Evolutionary conservation across 257 asterid species (phyloP), one percentile per base, ranked within the genome.

Genomic region (Buddleja alternifolia): DNA sequence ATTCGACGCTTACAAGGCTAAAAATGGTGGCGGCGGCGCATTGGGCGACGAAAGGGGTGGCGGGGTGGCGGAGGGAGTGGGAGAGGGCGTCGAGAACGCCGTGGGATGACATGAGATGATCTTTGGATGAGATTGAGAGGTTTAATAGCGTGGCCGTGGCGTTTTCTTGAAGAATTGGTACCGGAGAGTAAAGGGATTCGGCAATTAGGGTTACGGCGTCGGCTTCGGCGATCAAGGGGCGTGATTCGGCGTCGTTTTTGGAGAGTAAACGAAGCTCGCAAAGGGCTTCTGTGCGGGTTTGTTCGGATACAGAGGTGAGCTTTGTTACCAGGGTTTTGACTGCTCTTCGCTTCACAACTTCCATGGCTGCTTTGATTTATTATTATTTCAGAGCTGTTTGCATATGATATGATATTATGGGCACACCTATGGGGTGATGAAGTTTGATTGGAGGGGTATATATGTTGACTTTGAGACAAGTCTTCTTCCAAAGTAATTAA

Each of bases 81-180:
- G 98, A 93, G n/a, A 90, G 86, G 32, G 98, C 93, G 81, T 93
- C 98, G 54, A 93, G 98, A 4, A 88, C 73, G 34, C 93, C 95
- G 62, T 78, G 89, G 10, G 93, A 80, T n/a, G 95, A 86, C 82
- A 90, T 88, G 34, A 90, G 64, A 16, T 77, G 79, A 3, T 88
- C 90, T 74, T 88, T 90, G 50, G 93, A 80, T 17, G 97, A 78
- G 29, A 93, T 93, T 0, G 98, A 90, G 73, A 93, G 84, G 80
- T 93, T 93, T 11, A 90, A 81, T 11, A 93, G 83, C 52, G 96
- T 81, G 53, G 98, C 97, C 32, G 98, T 74, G 60, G 98, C 96
- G 86, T 88, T 93, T 66, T 93, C 98, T 63, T 93, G 98, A 46
- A 84, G 71, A 36, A 82, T 46, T 2, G 58, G 64, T 6, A 66